Conservation (phyloP, 2,329 filamentous ascomycete species). For the Microsporum ferrugineum region DNA sequence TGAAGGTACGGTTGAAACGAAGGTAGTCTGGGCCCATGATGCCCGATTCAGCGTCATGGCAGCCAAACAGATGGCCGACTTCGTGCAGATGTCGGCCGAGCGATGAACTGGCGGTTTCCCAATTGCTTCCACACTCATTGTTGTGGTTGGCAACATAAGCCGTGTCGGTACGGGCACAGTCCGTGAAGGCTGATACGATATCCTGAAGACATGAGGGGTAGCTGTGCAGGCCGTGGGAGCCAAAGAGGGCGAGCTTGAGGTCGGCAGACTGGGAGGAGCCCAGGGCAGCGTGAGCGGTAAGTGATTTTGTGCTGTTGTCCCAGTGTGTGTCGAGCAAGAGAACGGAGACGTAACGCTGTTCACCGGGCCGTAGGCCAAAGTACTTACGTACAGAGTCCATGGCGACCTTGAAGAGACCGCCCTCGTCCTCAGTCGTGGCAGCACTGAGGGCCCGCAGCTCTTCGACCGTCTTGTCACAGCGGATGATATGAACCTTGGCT, state of each 20-base stretch:
- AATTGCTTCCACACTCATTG: constrained; percentile 76
- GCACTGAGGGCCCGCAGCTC: constrained; percentile 69
- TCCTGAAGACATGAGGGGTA: constrained; percentile 86
- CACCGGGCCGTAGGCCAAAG: constrained; percentile 62
- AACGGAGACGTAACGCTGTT: constrained; percentile 79
- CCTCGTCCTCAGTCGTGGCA: constrained; percentile 48
- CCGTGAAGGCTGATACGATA: constrained; percentile 74
- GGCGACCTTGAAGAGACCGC: constrained; percentile 65
- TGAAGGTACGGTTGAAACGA: constrained; percentile 70
- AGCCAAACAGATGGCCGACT: constrained; percentile 79
- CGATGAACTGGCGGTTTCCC: constrained; percentile 90
- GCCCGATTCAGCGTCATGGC: constrained; percentile 79
- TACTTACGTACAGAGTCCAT: constrained; percentile 65
- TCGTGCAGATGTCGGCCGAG: constrained; percentile 91
- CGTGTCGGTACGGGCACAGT: constrained; percentile 74
- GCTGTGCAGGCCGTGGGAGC: constrained; percentile 81
- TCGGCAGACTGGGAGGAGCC: constrained; percentile 59
- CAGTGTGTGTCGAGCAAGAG: constrained; percentile 81
- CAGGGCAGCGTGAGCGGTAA: constrained; percentile 74
- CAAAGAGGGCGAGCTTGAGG: constrained; percentile 76
- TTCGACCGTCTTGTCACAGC: constrained; percentile 68
- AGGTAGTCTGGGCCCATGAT: constrained; percentile 88
- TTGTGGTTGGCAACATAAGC: constrained; percentile 68
- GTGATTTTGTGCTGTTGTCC: constrained; percentile 58
- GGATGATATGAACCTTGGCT: constrained; percentile 77